Conservation (phyloP, 345 rosid species). For the Salix dunnii region DNA sequence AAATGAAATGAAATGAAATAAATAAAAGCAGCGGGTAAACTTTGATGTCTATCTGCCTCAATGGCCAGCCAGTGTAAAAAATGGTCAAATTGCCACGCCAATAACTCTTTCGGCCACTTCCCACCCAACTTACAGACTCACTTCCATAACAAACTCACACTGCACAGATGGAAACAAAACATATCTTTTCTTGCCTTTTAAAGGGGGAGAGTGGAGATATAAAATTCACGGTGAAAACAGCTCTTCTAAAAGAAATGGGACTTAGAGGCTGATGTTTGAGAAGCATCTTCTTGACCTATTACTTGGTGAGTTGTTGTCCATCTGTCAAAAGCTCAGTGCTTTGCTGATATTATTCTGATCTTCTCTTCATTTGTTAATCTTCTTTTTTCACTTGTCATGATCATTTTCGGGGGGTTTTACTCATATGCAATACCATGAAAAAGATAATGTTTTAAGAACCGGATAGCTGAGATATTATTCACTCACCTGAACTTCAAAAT, state of each 20-base stretch:
- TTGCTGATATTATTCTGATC: not conserved
- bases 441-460: no score
- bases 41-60: not conserved
- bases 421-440: not conserved
- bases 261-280: conserved; percentile 2
- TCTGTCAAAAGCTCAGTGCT: not conserved
- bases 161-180: conserved; percentile 2
- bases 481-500: no score
- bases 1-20: not conserved
- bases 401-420: not conserved
- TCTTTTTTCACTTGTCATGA: not conserved
- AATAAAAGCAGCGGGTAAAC: not conserved
- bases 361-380: not conserved
- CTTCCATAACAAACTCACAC: conserved; percentile 6
- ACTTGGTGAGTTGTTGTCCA: not conserved
- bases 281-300: not conserved
- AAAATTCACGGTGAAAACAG: conserved; percentile 11
- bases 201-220: conserved; percentile 7
- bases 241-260: not conserved
- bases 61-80: conserved; percentile 1
- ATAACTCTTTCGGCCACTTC: conserved; percentile 7
- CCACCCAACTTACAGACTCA: conserved; percentile 3
- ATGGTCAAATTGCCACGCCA: not conserved
- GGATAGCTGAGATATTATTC: no score
- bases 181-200: conserved; percentile 19